Evolutionary conservation across 805 yeast genomes (phyloP).

Genomic region (Cyberlindnera amylophila): DNA sequence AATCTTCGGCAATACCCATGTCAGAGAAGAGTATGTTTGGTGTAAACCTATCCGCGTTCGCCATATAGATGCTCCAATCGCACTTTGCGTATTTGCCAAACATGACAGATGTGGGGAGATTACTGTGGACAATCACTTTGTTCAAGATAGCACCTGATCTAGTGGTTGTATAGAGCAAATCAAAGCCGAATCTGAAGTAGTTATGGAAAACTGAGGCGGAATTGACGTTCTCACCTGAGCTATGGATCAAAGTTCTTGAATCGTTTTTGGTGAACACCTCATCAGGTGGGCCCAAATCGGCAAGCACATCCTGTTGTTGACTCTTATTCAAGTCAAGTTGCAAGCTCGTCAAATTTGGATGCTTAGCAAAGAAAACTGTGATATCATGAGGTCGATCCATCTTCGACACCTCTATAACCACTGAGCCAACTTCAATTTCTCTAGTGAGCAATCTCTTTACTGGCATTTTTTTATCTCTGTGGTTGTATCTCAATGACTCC

Average conservation of each 20-base stretch:
- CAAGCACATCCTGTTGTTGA: conserved; percentile 45
- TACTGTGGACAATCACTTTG: conserved; percentile 49
- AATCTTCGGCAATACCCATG: neutral
- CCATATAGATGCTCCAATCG: conserved; percentile 3
- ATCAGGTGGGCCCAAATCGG: conserved; percentile 53
- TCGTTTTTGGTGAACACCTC: conserved; percentile 45
- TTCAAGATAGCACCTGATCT: conserved; percentile 35
- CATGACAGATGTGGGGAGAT: conserved; percentile 45
- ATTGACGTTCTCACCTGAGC: conserved; percentile 11
- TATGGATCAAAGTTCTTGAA: conserved; percentile 38
- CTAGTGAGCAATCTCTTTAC: neutral
- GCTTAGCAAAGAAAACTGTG: conserved; percentile 19
- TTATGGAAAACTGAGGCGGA: conserved; percentile 42
- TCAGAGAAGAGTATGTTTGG: neutral
- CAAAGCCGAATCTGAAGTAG: conserved; percentile 52
- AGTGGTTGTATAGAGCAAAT: conserved; percentile 38
- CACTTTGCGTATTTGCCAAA: conserved; percentile 54
- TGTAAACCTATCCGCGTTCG: neutral
- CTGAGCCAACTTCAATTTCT: neutral
- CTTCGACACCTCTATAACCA: neutral
- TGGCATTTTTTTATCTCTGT: too few species aligned
- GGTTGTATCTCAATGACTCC: too few species aligned
- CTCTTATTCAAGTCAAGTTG: conserved; percentile 37
- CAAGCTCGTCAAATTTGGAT: conserved; percentile 23
- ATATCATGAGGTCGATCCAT: conserved; percentile 1